Conservation (phyloP, 2,329 filamentous ascomycete species). For the Alternaria sp. region DNA sequence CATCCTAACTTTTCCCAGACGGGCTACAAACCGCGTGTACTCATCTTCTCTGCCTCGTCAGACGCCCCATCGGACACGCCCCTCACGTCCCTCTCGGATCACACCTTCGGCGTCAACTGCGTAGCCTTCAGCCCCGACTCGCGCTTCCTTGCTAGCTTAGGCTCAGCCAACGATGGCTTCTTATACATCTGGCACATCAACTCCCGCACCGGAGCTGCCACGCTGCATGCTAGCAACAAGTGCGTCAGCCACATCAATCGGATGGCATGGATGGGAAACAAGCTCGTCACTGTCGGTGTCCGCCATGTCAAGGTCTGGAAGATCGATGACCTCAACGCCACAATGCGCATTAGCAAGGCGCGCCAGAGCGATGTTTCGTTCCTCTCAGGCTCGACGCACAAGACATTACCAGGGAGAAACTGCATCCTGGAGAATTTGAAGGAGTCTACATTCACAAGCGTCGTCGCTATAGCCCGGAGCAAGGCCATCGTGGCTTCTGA, state of each 20-base stretch:
- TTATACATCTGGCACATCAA: constrained; percentile 91
- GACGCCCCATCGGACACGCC: constrained; percentile 82
- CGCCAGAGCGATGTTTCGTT: constrained; percentile 49
- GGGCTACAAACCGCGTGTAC: constrained; percentile 87
- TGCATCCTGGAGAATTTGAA: constrained; percentile 81
- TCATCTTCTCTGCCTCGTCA: constrained; percentile 81
- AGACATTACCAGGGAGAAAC: constrained; percentile 84
- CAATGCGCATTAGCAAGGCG: constrained; percentile 52
- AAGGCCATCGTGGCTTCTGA: constrained; percentile 87
- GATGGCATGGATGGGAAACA: constrained; percentile 90
- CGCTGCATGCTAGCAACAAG: constrained; percentile 84
- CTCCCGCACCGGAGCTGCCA: constrained; percentile 78
- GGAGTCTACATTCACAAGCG: constrained; percentile 83
- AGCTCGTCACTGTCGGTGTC: constrained; percentile 83
- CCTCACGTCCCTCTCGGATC: constrained; percentile 84
- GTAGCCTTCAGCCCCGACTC: constrained; percentile 90
- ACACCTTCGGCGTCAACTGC: constrained; percentile 85
- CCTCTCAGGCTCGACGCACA: constrained; percentile 55
- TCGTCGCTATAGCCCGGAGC: constrained; percentile 72
- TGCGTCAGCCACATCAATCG: constrained; percentile 86
- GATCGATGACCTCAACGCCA: constrained; percentile 69
- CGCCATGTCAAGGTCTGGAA: constrained; percentile 95
- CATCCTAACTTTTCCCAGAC: constrained; percentile 61
- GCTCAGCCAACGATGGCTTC: constrained; percentile 89
- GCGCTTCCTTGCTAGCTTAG: constrained; percentile 85